A percentile compares a stretch with the other conserved stretches of the same genome.
These are phyloP conservation scores for Uromyces viciae-fabae DNA, from an alignment of 1,284 basidiomycete species.

Conservation along the genomic window DNA sequence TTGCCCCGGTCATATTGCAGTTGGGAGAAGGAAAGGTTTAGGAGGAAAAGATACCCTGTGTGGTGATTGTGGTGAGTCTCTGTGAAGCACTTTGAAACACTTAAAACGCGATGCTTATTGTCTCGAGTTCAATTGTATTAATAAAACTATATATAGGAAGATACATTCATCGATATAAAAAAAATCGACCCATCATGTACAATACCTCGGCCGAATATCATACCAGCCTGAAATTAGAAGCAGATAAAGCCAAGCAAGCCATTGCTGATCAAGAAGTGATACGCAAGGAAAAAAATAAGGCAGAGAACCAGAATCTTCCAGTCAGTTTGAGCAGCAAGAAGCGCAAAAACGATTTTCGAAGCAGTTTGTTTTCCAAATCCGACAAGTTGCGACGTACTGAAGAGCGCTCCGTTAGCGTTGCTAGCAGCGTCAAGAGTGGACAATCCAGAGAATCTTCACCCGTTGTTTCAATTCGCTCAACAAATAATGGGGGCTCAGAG, in stretches of 20 bases:
- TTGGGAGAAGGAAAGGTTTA: constrained; percentile 79
- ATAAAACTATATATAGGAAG: constrained; percentile 14
- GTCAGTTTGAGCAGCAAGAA: constrained; percentile 5
- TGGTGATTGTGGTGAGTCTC: constrained; percentile 76
- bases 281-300: constrained; percentile 31
- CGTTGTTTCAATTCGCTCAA: constrained; percentile 15
- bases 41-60: constrained; percentile 86
- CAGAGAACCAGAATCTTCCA: constrained; percentile 6
- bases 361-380: constrained; percentile 5
- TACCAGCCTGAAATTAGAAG: constrained; percentile 43
- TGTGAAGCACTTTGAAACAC: neutral
- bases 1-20: constrained; percentile 75
- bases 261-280: constrained; percentile 27
- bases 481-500: constrained; percentile 24
- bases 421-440: constrained; percentile 26
- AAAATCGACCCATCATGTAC: constrained; percentile 40
- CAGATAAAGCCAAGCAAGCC: constrained; percentile 44
- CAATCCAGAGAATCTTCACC: constrained; percentile 43
- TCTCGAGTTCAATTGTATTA: neutral
- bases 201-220: constrained; percentile 45
- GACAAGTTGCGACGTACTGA: neutral
- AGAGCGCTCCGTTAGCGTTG: constrained; percentile 24
- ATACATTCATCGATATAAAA: constrained; percentile 44
- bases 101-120: neutral
- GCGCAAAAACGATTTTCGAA: constrained; percentile 24